phyloP scores from a whole-genome alignment of 2,329 filamentous ascomycete genomes.

The Helotiales sp. region DNA sequence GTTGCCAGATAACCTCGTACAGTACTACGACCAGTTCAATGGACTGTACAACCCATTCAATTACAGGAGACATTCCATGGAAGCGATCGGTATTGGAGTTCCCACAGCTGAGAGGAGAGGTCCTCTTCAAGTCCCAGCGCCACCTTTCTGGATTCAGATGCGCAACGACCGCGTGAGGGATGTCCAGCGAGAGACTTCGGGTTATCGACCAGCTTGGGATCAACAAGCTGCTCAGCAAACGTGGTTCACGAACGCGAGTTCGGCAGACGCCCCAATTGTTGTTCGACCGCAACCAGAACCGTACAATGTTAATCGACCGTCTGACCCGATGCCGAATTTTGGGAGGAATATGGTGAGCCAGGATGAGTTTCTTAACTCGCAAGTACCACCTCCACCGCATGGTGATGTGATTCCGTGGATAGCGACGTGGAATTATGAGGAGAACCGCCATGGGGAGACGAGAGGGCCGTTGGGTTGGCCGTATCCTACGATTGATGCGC shows the following conservation, averaged over 20 bases:
- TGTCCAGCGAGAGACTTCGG: not conserved
- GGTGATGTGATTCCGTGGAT: not conserved
- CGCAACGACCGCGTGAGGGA: not conserved
- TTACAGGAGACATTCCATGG: not conserved
- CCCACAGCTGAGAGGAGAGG: not conserved
- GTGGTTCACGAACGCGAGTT: not conserved
- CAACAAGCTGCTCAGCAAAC: not conserved
- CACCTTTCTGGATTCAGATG: not conserved
- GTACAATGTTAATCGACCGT: not conserved
- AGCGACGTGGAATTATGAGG: not conserved
- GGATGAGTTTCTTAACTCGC: not conserved
- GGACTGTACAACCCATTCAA: not conserved
- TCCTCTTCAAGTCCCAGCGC: not conserved
- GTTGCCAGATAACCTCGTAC: not conserved
- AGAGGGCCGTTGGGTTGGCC: not conserved
- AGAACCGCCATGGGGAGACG: not conserved
- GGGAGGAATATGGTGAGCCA: not conserved
- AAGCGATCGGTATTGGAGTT: not conserved
- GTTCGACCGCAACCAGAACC: not conserved
- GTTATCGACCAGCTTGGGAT: not conserved
- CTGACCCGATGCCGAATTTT: not conserved
- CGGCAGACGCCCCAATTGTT: not conserved
- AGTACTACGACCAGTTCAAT: not conserved
- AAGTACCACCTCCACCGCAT: not conserved
- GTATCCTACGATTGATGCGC: not conserved